Evolutionary conservation across 768 basidiomycete species (phyloP).

Genomic region (Tephrocybe sp.): DNA sequence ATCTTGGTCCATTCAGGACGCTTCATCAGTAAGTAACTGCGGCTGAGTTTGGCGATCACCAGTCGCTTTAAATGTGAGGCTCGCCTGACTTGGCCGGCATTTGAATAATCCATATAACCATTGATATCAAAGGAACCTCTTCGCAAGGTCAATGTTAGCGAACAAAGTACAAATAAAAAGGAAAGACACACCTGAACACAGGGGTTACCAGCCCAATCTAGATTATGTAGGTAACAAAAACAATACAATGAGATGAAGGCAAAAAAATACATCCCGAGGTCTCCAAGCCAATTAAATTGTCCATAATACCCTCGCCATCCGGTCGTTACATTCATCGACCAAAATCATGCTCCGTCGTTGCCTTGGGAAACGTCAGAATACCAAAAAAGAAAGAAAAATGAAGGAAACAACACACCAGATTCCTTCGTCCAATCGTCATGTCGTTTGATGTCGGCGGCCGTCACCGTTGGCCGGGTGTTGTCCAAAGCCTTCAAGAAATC

Average conservation of each 20-base stretch:
- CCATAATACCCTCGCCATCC: background rate
- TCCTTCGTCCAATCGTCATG: slow-evolving; percentile 87
- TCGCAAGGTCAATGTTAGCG: background rate
- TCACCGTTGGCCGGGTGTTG: slow-evolving; percentile 85
- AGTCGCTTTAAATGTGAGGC: too few species aligned
- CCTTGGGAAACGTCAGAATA: slow-evolving; percentile 7
- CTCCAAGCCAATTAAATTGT: background rate
- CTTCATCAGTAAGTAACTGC: too few species aligned
- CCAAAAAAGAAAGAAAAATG: background rate
- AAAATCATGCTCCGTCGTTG: slow-evolving; percentile 15
- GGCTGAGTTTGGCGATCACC: too few species aligned
- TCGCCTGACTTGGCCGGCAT: too few species aligned
- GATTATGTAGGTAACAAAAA: slow-evolving; percentile 3
- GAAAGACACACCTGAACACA: background rate
- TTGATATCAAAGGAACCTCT: background rate
- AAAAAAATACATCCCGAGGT: slow-evolving; percentile 1
- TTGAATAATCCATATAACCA: too few species aligned
- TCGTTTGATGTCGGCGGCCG: slow-evolving; percentile 79
- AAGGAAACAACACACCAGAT: slow-evolving; percentile 53
- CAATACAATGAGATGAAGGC: slow-evolving; percentile 3
- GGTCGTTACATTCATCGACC: background rate
- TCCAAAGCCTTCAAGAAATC: slow-evolving; percentile 85
- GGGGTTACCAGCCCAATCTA: slow-evolving; percentile 1
- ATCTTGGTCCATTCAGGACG: too few species aligned
- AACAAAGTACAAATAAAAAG: background rate